phyloP scores from a whole-genome alignment of 768 basidiomycete species.

The Xanthoconium purpureum region DNA sequence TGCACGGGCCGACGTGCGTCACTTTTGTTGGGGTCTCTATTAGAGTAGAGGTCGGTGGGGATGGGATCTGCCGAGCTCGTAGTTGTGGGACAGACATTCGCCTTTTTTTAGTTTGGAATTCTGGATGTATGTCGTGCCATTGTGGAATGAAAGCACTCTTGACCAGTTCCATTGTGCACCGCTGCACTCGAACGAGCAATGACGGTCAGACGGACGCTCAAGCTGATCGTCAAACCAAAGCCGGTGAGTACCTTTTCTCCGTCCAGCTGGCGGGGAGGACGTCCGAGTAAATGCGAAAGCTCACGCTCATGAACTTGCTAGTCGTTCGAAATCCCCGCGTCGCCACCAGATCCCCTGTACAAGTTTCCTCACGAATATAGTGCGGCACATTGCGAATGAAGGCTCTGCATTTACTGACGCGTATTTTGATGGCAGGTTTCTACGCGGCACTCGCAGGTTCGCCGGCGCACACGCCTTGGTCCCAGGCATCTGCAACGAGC shows the following conservation, averaged over 20 bases:
- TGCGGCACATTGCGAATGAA: not conserved
- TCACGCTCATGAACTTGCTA: not conserved
- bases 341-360: constrained; percentile 25
- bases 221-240: constrained; percentile 30
- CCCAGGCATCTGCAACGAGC: not conserved
- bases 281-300: not conserved
- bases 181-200: not conserved
- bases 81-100: constrained; percentile 64
- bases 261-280: not conserved
- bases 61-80: constrained; percentile 44
- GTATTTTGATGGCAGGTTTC: constrained; percentile 14
- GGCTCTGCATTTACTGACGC: not conserved
- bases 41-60: constrained; percentile 57
- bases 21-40: constrained; percentile 42
- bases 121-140: not conserved
- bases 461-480: constrained; percentile 18
- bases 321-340: constrained; percentile 29
- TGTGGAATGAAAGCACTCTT: not conserved
- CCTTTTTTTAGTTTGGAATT: constrained; percentile 12
- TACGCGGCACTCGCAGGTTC: constrained; percentile 19
- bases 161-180: too few species aligned
- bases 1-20: constrained; percentile 39
- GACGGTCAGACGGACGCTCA: constrained; percentile 15
- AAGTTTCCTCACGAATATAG: constrained; percentile 26
- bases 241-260: constrained; percentile 19